These are phyloP conservation scores for Cercospora sesami DNA, from an alignment of 2,329 filamentous ascomycete genomes.

Conservation along the genomic window DNA sequence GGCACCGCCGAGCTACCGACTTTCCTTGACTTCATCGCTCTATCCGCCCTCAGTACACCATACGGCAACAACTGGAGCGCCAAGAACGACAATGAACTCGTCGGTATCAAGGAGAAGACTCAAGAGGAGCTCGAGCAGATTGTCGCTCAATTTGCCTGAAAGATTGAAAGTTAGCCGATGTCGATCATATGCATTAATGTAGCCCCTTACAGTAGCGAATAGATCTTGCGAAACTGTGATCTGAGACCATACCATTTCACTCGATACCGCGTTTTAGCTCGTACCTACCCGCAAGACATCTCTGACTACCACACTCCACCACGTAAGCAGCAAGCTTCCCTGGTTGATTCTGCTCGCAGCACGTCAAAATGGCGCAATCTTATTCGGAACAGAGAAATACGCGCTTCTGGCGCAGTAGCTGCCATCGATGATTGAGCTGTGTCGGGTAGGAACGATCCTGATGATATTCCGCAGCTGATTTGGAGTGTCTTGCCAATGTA, in stretches of 20 bases:
- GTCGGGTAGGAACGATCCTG: not conserved
- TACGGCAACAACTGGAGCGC: constrained; percentile 40
- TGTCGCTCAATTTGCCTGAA: constrained; percentile 26
- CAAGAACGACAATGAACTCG: constrained; percentile 41
- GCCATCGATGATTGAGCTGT: not conserved
- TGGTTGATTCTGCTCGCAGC: not conserved
- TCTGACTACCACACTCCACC: not conserved
- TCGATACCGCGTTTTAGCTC: not conserved
- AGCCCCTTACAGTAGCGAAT: not conserved
- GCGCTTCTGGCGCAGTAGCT: not conserved
- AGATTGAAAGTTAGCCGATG: not conserved
- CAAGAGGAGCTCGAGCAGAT: constrained; percentile 35
- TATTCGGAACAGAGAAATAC: not conserved
- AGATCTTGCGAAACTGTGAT: not conserved
- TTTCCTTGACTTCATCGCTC: constrained; percentile 37
- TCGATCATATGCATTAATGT: not conserved
- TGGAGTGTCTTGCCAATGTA: not conserved
- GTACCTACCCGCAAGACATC: not conserved
- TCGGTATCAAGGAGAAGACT: constrained; percentile 38
- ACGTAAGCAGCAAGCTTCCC: not conserved
- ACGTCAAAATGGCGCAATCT: not conserved
- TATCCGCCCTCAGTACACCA: constrained; percentile 32
- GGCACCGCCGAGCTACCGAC: constrained; percentile 16
- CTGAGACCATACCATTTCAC: not conserved
- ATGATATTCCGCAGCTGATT: not conserved